Conservation (phyloP, 495 filamentous ascomycete species). For the Aspergillus baeticus region DNA sequence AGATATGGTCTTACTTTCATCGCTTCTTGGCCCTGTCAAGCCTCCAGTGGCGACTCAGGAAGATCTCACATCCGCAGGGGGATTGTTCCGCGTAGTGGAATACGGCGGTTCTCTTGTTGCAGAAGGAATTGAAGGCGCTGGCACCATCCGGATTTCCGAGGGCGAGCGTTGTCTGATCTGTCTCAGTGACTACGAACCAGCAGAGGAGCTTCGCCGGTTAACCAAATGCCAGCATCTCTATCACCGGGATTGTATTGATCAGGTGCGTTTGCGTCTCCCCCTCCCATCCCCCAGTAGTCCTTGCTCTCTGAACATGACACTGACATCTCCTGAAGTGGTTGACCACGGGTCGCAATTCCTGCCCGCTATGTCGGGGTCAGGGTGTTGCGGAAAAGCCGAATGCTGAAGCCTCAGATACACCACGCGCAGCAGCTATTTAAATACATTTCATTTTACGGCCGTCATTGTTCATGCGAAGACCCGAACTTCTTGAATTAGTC, state of each 20-base stretch:
- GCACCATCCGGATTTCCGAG: constrained; percentile 48
- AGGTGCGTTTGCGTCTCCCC: constrained; percentile 50
- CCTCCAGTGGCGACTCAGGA: constrained; percentile 68
- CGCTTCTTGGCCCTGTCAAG: constrained; percentile 70
- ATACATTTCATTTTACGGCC: neutral
- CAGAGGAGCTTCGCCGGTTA: constrained; percentile 62
- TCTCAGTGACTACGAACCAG: constrained; percentile 66
- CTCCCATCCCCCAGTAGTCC: neutral
- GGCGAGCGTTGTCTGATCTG: constrained; percentile 71
- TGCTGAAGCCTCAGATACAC: constrained; percentile 20
- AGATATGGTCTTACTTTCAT: constrained; percentile 74
- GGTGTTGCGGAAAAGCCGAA: constrained; percentile 53
- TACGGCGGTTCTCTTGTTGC: constrained; percentile 50
- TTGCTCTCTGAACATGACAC: neutral
- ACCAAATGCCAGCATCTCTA: constrained; percentile 69
- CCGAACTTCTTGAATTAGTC: constrained; percentile 9
- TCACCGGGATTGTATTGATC: constrained; percentile 73
- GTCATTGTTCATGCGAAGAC: neutral
- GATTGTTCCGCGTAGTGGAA: constrained; percentile 52
- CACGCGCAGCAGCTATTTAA: constrained; percentile 24
- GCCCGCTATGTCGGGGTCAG: constrained; percentile 70
- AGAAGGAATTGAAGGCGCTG: constrained; percentile 45
- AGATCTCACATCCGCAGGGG: constrained; percentile 65
- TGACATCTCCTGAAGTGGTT: constrained; percentile 57
- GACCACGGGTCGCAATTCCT: constrained; percentile 77